Evolutionary conservation across 1,284 basidiomycete species (phyloP).

Genomic region (Sanghuangporus baumii): DNA sequence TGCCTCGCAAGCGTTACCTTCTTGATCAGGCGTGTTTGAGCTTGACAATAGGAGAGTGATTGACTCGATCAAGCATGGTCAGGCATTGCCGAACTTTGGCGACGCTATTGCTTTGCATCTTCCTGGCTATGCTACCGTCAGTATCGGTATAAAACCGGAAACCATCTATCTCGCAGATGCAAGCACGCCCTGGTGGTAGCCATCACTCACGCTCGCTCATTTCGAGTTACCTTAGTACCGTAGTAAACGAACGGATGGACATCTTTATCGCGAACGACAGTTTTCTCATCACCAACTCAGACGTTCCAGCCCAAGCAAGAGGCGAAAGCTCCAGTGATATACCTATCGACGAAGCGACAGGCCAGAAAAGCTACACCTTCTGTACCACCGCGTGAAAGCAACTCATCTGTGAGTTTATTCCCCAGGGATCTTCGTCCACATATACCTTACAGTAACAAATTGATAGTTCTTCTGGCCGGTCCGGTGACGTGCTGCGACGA

Average conservation of each 20-base stretch:
- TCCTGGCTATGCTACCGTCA: background rate
- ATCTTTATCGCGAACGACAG: background rate
- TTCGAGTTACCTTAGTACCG: background rate
- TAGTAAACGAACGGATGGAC: background rate
- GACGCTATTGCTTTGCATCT: background rate
- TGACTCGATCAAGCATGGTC: background rate
- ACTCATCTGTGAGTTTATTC: too few relatives aligned
- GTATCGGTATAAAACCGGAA: background rate
- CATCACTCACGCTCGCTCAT: background rate
- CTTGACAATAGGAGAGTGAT: background rate
- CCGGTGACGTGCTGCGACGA: too few relatives aligned
- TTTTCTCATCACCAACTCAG: background rate
- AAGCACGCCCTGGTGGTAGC: background rate
- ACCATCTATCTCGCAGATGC: background rate
- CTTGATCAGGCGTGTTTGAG: background rate
- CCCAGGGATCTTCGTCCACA: too few relatives aligned
- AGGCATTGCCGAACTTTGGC: background rate
- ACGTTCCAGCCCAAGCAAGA: background rate
- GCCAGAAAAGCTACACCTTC: background rate
- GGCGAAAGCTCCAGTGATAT: background rate
- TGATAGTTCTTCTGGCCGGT: too few relatives aligned
- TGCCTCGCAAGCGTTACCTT: background rate
- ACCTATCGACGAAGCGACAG: background rate
- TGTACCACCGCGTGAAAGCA: slow-evolving; percentile 5
- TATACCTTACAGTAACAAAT: too few relatives aligned